These are phyloP conservation scores for Naganishia onofrii DNA, from an alignment of 768 basidiomycete genomes.

Conservation along the genomic window DNA sequence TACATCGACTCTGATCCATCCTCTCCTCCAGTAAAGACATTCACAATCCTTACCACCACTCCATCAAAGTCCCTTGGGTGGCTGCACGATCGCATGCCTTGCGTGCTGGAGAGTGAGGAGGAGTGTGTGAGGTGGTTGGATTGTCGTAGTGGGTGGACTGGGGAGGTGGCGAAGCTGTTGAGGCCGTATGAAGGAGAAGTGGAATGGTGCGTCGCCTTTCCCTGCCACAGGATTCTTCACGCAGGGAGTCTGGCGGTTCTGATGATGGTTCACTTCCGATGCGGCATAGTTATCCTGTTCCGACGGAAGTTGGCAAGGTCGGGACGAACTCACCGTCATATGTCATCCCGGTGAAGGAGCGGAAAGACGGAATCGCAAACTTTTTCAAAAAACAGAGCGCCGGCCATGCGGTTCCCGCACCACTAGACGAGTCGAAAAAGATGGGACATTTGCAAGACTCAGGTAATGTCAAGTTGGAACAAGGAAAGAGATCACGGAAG, in stretches of 20 bases:
- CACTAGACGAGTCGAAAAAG: background rate
- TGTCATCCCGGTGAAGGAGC: constrained; percentile 70
- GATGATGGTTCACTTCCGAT: background rate
- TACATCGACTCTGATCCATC: constrained; percentile 45
- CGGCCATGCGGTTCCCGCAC: constrained; percentile 14
- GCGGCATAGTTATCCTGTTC: constrained; percentile 71
- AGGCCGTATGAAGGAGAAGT: constrained; percentile 65
- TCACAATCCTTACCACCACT: constrained; percentile 84
- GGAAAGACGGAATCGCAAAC: constrained; percentile 71
- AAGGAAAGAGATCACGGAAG: background rate
- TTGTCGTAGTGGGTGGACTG: constrained; percentile 64
- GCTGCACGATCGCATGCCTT: constrained; percentile 82
- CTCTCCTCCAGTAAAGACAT: constrained; percentile 66
- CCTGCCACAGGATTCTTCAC: background rate
- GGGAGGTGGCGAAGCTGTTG: constrained; percentile 62
- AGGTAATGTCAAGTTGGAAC: background rate
- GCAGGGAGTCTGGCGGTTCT: background rate
- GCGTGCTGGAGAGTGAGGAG: constrained; percentile 65
- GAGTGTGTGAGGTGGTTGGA: constrained; percentile 77
- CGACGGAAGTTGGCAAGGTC: constrained; percentile 85
- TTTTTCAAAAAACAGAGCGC: constrained; percentile 51
- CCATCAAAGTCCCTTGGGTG: constrained; percentile 68
- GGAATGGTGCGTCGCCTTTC: constrained; percentile 61
- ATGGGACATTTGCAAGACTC: background rate
- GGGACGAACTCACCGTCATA: constrained; percentile 77